A percentile compares a stretch with the other conserved stretches of the same genome.
Evolutionary conservation across 306 rosid genomes (phyloP).

Genomic region (Vigna reflexopilosa): DNA sequence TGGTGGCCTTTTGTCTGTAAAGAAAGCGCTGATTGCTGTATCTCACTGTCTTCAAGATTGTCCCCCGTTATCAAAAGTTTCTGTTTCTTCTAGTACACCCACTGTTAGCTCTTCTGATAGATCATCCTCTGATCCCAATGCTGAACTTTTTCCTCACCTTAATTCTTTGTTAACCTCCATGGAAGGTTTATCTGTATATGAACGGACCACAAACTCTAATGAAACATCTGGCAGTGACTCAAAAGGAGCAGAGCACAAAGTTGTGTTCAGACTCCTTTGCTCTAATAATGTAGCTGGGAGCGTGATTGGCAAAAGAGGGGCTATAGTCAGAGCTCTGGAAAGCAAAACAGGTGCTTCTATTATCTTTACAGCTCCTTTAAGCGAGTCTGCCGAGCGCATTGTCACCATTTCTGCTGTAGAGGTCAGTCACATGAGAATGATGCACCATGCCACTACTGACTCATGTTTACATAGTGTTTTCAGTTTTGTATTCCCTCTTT

Average conservation of each 20-base stretch:
- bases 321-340: slow-evolving; percentile 61
- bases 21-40: slow-evolving; percentile 61
- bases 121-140: slow-evolving; percentile 40
- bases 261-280: slow-evolving; percentile 66
- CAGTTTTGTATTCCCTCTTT: slow-evolving; percentile 3
- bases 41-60: slow-evolving; percentile 65
- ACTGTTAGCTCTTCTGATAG: slow-evolving; percentile 41
- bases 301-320: slow-evolving; percentile 68
- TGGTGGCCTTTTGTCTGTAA: slow-evolving; percentile 55
- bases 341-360: slow-evolving; percentile 70
- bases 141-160: slow-evolving; percentile 56
- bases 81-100: slow-evolving; percentile 28
- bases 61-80: slow-evolving; percentile 48
- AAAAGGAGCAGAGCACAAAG: slow-evolving; percentile 45
- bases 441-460: slow-evolving; percentile 15
- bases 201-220: slow-evolving; percentile 29
- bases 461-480: slow-evolving; percentile 8
- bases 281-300: slow-evolving; percentile 66
- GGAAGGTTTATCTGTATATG: slow-evolving; percentile 47
- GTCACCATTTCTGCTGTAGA: slow-evolving; percentile 70
- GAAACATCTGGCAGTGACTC: slow-evolving; percentile 41
- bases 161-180: slow-evolving; percentile 46
- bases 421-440: slow-evolving; percentile 52
- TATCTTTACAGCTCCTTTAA: slow-evolving; percentile 59
- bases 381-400: slow-evolving; percentile 57